phyloP scores from a whole-genome alignment of 2,329 filamentous ascomycete genomes.

The Purpureocillium takamizusanense region DNA sequence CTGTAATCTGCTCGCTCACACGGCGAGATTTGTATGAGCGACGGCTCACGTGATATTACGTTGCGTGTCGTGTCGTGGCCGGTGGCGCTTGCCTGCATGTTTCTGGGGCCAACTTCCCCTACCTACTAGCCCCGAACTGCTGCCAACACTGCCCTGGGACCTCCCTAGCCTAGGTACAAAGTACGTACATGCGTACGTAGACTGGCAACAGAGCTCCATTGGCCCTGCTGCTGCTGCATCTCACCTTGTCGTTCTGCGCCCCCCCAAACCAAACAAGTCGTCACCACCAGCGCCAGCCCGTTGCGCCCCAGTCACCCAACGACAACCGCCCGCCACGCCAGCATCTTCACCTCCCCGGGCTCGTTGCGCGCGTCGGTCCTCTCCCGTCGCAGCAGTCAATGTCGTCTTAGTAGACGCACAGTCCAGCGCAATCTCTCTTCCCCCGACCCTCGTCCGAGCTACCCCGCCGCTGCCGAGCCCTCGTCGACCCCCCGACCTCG shows the following conservation, averaged over 20 bases:
- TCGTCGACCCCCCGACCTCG: constrained; percentile 10
- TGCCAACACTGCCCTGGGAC: too few species aligned
- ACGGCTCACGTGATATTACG: constrained; percentile 9
- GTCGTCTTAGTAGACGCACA: constrained; percentile 14
- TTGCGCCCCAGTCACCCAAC: neutral
- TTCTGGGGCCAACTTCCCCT: too few species aligned
- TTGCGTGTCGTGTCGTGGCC: constrained; percentile 5
- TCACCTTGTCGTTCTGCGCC: neutral
- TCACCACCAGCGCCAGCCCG: neutral
- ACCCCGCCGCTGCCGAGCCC: constrained; percentile 16
- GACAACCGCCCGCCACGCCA: neutral
- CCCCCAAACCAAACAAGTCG: neutral
- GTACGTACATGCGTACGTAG: too few species aligned
- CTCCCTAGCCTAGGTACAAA: too few species aligned
- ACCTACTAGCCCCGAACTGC: neutral
- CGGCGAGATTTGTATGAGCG: neutral
- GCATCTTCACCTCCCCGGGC: neutral
- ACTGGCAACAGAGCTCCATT: too few species aligned
- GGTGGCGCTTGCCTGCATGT: too few species aligned
- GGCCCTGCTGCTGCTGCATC: too few species aligned
- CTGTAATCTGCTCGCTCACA: too few species aligned
- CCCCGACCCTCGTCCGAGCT: constrained; percentile 15
- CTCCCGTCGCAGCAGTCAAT: constrained; percentile 10
- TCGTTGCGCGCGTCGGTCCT: neutral
- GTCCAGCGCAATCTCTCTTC: constrained; percentile 5